Evolutionary conservation across 78 protist genomes (phyloP).

Genomic region (Trichosphaerium sp.): DNA sequence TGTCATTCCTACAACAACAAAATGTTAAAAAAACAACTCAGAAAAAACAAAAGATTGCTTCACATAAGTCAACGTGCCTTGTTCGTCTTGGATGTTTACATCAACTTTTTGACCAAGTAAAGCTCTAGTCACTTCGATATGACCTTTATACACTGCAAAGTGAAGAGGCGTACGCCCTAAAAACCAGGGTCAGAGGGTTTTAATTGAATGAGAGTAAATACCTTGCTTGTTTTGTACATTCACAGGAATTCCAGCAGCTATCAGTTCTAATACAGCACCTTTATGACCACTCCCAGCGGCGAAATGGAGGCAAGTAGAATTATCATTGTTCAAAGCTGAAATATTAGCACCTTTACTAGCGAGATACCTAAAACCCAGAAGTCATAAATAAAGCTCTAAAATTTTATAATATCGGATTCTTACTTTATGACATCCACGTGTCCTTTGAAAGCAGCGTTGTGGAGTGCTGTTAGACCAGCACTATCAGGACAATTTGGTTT

Average conservation of each 20-base stretch:
- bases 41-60: too few species aligned
- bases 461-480: background rate
- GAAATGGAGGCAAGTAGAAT: constrained; percentile 38
- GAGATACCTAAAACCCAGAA: too few species aligned
- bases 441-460: background rate
- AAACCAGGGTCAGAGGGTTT: too few species aligned
- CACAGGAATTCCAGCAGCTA: too few species aligned
- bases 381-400: constrained; percentile 15
- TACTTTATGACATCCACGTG: background rate
- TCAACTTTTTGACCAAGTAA: constrained; percentile 15
- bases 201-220: too few species aligned
- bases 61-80: too few species aligned
- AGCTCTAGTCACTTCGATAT: constrained; percentile 5
- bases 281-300: constrained; percentile 2
- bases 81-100: too few species aligned
- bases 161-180: constrained; percentile 52
- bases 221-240: too few species aligned
- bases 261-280: background rate
- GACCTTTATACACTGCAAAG: constrained; percentile 51
- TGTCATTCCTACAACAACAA: too few species aligned
- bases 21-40: too few species aligned
- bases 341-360: constrained; percentile 39
- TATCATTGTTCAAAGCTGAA: constrained; percentile 30
- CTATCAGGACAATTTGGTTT: background rate
- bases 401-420: background rate